A percentile compares a stretch with the other conserved stretches of the same genome.
These are phyloP conservation scores for Arthrobotrys entomopaga DNA, from an alignment of 2,329 filamentous ascomycete genomes.

Conservation along the genomic window DNA sequence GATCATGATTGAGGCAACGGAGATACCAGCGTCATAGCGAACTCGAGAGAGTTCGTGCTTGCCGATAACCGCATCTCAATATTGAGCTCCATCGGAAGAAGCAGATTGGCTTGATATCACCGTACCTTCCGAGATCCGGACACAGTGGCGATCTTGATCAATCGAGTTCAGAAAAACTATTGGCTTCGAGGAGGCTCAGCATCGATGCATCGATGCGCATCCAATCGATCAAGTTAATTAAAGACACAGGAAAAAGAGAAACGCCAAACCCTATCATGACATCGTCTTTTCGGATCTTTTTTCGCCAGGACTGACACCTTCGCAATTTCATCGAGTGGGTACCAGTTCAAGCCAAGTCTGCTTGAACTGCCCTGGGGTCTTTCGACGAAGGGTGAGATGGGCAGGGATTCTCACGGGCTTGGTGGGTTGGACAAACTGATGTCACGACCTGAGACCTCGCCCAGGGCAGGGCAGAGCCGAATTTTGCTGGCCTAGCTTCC, in stretches of 20 bases:
- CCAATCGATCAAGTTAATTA: conserved; percentile 44
- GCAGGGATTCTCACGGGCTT: conserved; percentile 41
- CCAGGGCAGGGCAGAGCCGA: conserved; percentile 50
- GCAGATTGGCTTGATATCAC: conserved; percentile 28
- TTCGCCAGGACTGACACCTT: conserved; percentile 44
- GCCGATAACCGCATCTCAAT: conserved; percentile 43
- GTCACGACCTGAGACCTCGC: conserved; percentile 34
- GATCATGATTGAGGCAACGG: conserved; percentile 45
- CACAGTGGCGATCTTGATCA: conserved; percentile 35
- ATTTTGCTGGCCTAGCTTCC: conserved; percentile 34
- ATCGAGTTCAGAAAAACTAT: conserved; percentile 35
- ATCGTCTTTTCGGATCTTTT: conserved; percentile 54
- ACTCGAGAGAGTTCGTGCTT: conserved; percentile 6
- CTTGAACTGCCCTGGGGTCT: not conserved
- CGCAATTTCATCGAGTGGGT: conserved; percentile 40
- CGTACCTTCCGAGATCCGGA: conserved; percentile 36
- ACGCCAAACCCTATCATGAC: conserved; percentile 37
- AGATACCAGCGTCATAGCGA: conserved; percentile 30
- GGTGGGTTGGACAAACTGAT: conserved; percentile 51
- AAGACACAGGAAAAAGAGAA: conserved; percentile 28
- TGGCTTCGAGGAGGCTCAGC: conserved; percentile 30
- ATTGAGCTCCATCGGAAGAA: conserved; percentile 49
- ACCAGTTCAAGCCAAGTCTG: too few species aligned
- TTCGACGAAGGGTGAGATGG: conserved; percentile 36
- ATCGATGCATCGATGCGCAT: too few species aligned